Percentiles rank a stretch among this genome's conserved stretches.
Conservation (phyloP, 805 yeast genomes). For the Teunomyces lycoperdinae region DNA sequence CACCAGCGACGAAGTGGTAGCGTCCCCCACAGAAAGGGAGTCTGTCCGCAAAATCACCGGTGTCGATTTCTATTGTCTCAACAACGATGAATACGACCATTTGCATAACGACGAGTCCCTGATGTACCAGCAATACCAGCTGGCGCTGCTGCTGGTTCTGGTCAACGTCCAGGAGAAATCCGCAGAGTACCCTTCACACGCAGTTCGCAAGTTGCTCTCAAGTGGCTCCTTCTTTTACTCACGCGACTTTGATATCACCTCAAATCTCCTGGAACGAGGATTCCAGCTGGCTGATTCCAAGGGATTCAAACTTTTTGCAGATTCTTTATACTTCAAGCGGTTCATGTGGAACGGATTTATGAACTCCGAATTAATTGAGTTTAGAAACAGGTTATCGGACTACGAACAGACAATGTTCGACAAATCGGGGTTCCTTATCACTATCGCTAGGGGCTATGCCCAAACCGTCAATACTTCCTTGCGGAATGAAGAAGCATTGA, state of each 20-base stretch:
- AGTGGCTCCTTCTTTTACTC: slow-evolving; percentile 51
- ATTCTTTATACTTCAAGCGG: slow-evolving; percentile 41
- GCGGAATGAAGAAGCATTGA: slow-evolving; percentile 33
- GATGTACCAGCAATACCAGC: not conserved
- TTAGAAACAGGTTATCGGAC: slow-evolving; percentile 41
- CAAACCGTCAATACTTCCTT: slow-evolving; percentile 39
- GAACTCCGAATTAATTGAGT: slow-evolving; percentile 44
- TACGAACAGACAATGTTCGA: slow-evolving; percentile 44
- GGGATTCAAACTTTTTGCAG: slow-evolving; percentile 25
- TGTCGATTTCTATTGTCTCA: slow-evolving; percentile 64
- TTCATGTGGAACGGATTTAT: slow-evolving; percentile 54
- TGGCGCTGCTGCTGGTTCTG: slow-evolving; percentile 3
- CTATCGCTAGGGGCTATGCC: slow-evolving; percentile 52
- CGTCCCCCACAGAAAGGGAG: slow-evolving; percentile 56
- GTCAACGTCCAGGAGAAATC: slow-evolving; percentile 15
- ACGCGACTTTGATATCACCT: slow-evolving; percentile 44
- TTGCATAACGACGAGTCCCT: slow-evolving; percentile 7
- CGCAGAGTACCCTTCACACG: slow-evolving; percentile 38
- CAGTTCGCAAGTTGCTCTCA: slow-evolving; percentile 43
- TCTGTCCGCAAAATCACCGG: slow-evolving; percentile 52
- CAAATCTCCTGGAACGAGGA: slow-evolving; percentile 46
- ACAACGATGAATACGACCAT: slow-evolving; percentile 53
- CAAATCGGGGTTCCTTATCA: slow-evolving; percentile 43
- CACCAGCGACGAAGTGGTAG: slow-evolving; percentile 53
- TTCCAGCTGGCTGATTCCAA: slow-evolving; percentile 12